Evolutionary conservation across 1,139 yeast species (phyloP).

Genomic region (Martiniozyma asiatica): DNA sequence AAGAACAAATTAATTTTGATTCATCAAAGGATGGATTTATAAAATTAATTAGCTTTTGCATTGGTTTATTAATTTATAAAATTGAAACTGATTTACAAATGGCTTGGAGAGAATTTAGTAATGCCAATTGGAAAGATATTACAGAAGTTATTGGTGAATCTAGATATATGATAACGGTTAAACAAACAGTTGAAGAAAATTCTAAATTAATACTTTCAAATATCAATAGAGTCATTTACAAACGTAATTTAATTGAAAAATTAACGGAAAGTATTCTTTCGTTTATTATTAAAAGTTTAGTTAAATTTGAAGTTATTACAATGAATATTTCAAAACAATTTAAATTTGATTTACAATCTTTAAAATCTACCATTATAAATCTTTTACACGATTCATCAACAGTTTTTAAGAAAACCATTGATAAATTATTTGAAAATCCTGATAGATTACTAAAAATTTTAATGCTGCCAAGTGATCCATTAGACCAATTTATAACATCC

Average conservation of each 20-base stretch:
- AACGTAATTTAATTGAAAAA: conserved; percentile 65
- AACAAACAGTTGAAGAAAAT: conserved; percentile 33
- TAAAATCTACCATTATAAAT: conserved; percentile 43
- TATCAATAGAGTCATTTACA: conserved; percentile 59
- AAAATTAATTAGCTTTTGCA: conserved; percentile 46
- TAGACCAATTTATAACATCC: conserved; percentile 50
- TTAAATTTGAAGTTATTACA: conserved; percentile 51
- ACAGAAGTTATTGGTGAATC: conserved; percentile 61
- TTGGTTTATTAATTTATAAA: conserved; percentile 44
- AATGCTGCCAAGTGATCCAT: conserved; percentile 52
- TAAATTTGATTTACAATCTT: conserved; percentile 52
- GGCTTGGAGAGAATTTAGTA: conserved; percentile 79
- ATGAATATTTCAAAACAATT: conserved; percentile 74
- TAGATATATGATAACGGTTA: conserved; percentile 50
- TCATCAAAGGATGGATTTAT: conserved; percentile 43
- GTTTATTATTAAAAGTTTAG: conserved; percentile 47
- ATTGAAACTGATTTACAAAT: conserved; percentile 52
- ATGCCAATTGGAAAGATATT: conserved; percentile 62
- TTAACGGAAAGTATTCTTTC: conserved; percentile 53
- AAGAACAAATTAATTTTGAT: conserved; percentile 36
- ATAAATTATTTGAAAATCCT: conserved; percentile 35
- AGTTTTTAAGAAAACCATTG: conserved; percentile 38
- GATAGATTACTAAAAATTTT: conserved; percentile 58
- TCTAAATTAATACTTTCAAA: conserved; percentile 41
- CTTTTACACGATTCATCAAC: conserved; percentile 35